A percentile compares a stretch with the other conserved stretches of the same genome.
Evolutionary conservation across 192 early-diverging fungal genomes (phyloP).

Genomic region (Dispira parvispora): DNA sequence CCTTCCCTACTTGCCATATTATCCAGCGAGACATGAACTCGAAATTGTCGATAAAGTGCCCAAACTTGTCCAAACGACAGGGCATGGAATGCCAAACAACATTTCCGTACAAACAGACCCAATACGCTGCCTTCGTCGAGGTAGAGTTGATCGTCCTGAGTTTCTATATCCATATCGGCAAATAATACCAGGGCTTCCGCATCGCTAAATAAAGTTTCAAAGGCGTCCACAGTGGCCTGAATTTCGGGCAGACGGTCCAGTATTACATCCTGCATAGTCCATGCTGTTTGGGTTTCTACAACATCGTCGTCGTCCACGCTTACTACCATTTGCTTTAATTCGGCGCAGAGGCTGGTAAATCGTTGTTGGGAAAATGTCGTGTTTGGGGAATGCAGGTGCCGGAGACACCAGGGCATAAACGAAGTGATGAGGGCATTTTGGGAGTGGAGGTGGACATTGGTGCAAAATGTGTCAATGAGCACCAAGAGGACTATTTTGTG

Average conservation of each 20-base stretch:
- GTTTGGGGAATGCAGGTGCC: neutral
- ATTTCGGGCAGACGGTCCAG: neutral
- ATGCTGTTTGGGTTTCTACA: neutral
- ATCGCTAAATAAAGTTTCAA: neutral
- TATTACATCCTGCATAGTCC: neutral
- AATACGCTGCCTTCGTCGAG: neutral
- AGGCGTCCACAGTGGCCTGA: neutral
- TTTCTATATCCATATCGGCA: neutral
- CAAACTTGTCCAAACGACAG: neutral
- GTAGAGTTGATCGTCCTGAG: neutral
- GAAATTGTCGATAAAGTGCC: neutral
- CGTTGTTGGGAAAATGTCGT: neutral
- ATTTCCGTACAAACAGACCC: neutral
- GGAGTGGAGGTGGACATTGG: neutral
- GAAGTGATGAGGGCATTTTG: neutral
- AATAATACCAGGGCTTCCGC: neutral
- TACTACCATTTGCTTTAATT: neutral
- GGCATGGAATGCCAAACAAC: neutral
- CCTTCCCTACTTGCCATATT: no score
- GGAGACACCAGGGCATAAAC: neutral
- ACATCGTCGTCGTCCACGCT: neutral
- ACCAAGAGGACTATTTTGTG: neutral
- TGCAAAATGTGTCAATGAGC: neutral
- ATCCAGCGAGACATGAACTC: no score
- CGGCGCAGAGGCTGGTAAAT: neutral